phyloP scores from a whole-genome alignment of 2,329 filamentous ascomycete species.

The Pleoardoris graminearum region DNA sequence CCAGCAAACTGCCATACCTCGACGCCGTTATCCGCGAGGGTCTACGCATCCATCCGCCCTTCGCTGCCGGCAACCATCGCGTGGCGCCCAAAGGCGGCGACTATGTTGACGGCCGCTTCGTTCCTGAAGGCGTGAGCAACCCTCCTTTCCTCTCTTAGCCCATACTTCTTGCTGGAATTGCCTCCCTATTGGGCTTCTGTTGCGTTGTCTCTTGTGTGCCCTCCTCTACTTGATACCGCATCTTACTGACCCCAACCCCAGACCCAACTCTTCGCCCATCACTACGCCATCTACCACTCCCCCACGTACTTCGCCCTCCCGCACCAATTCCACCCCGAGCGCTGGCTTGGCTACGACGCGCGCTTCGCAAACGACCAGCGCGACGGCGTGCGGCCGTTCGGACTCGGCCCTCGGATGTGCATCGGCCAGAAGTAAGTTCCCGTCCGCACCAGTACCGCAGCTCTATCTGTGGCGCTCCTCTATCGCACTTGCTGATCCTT shows the following conservation, averaged over 20 bases:
- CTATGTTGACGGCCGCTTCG: conserved; percentile 15
- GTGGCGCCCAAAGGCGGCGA: conserved; percentile 15
- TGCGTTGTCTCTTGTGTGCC: too few species aligned
- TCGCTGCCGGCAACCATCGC: conserved; percentile 9
- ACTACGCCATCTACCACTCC: conserved; percentile 21
- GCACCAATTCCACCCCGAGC: conserved; percentile 24
- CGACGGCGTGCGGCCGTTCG: conserved; percentile 33
- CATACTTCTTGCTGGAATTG: too few species aligned
- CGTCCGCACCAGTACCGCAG: background rate
- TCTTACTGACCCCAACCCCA: conserved; percentile 2
- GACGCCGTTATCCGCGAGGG: conserved; percentile 19
- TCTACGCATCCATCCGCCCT: conserved; percentile 22
- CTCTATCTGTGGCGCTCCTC: background rate
- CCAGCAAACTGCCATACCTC: conserved; percentile 24
- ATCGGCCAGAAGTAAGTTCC: conserved; percentile 17
- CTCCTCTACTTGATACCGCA: background rate
- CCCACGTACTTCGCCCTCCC: conserved; percentile 27
- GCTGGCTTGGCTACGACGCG: conserved; percentile 23
- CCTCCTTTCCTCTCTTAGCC: too few species aligned
- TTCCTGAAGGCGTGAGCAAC: conserved; percentile 19
- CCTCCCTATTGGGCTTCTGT: too few species aligned
- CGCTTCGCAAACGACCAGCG: conserved; percentile 31
- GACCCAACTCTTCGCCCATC: conserved; percentile 16
- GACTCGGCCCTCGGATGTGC: conserved; percentile 17
- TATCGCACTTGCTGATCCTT: background rate